Evolutionary conservation across 345 rosid genomes (phyloP).

Genomic region (Salix purpurea): DNA sequence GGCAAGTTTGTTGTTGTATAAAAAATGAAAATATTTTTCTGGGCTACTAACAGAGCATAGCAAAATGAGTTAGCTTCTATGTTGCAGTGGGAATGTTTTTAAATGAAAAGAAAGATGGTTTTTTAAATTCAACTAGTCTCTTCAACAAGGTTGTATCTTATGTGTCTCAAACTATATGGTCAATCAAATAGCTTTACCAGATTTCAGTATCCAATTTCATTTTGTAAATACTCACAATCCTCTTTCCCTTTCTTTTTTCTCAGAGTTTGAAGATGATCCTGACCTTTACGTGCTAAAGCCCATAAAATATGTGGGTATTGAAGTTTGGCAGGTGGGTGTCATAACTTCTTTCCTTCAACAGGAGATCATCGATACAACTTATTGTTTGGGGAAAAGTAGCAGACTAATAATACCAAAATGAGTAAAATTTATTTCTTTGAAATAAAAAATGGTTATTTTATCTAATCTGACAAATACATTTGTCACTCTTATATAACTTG

Average conservation of each 20-base stretch:
- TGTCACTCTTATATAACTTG: neutral
- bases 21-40: neutral
- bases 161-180: neutral
- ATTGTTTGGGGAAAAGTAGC: neutral
- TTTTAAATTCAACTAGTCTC: neutral
- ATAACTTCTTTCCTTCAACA: neutral
- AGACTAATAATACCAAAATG: neutral
- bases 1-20: neutral
- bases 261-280: slow-evolving; percentile 98
- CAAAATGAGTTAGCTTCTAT: neutral
- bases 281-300: slow-evolving; percentile 89
- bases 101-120: no score
- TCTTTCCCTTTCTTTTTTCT: neutral
- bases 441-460: neutral
- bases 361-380: neutral
- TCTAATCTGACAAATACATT: neutral
- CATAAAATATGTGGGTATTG: slow-evolving; percentile 77
- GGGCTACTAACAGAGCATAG: neutral
- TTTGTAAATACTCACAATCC: neutral
- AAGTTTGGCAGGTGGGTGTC: slow-evolving; percentile 83
- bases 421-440: neutral
- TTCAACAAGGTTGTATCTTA: neutral
- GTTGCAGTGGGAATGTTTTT: neutral
- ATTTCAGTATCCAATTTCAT: neutral
- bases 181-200: neutral